Base-by-base conservation (phyloP, 2,329 filamentous ascomycete species). In the Cladosporium velox region DNA sequence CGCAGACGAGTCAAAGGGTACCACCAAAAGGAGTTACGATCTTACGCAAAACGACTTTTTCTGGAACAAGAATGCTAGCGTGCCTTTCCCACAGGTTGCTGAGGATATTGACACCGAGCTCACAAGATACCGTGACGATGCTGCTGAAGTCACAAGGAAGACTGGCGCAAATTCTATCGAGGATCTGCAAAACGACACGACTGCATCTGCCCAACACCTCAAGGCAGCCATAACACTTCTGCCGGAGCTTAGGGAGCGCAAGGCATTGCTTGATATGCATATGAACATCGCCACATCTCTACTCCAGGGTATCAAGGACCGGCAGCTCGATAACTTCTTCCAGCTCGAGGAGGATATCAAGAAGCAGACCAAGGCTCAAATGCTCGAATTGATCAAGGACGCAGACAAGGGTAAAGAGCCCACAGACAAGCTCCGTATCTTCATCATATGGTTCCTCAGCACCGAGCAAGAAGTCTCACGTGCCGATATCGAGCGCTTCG, bases 381-480 rank as follows among this genome's bases (percentile, higher is more conserved):
- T 98, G 67, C 81, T 98, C 47, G 93, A 98, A 65, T 83, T 96
- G 14, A 87, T 99, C 75, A 92, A 90, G 71, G 91, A 95, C 70
- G 79, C 85, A 2, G 87, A 88, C 69, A 96, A 96, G 79, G 95
- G 95, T 61, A 91, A 87, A 54, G 87, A 96, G 59, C 88, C 95
- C 2, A 81, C 89, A 26, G 95, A 99, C 78, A 98, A 98, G 80
- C 86, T 99, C 32, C 88, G 95, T 51, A 81, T 98, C 14, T 99
- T 99, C 78, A 90, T 98, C 70, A 97, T 99, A 73, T 99, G 95
- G 95, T 95, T 91, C 80, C 72, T 99, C 64, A 97, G 92, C 77
- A 96, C 92, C 0, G 95, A 98, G 76, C 90, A 92, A 72, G 93
- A 98, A 68, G 85, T 97, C 24, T 90, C 86, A 65, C 88, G 93